Base-by-base conservation (phyloP, 2,329 filamentous ascomycete genomes). In the Blastomyces gilchristii region DNA sequence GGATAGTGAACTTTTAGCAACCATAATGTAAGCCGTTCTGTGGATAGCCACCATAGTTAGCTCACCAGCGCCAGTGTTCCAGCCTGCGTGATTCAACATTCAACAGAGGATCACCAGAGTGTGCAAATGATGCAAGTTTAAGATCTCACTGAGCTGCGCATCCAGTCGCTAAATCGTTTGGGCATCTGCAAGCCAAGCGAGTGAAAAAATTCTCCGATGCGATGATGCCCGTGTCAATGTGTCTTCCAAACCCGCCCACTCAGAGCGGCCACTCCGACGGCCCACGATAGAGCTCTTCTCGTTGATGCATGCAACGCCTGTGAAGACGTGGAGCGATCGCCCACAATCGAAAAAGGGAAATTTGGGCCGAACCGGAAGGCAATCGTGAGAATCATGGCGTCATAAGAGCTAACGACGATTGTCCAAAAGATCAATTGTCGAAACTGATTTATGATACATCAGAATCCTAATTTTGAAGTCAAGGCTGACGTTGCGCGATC, bases 391-490 rank as follows among this genome's bases (percentile, higher is more conserved):
- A 28, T 34, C 16, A 28, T 28, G 28, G 28, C 16, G n/a, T 53
- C 50, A 31, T 16, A 53, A 34, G 50, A 9, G 9, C 12, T 53
- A 34, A 31, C 50, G 25, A 53, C 25, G 25, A 12, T 34, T 53
- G 25, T 14, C 50, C 34, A 31, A 31, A 31, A 3, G 50, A 53
- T 28, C 45, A 53, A 31, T 25, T 3, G 50, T 53, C 9, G 28
- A 28, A 53, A 31, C 25, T 16, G 12, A 58, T 58, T 43, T 58
- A 39, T 58, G 34, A 58, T 25, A 58, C 54, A 25, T 58, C 54
- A 58, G 34, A 58, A 22, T 39, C 34, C 39, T 41, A n/a, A 41
- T 41, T 58, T 57, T 39, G 31, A 14, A 41, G 39, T n/a, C 41
- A 25, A n/a, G 37, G 37, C 54, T 22, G 31, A 25, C n/a, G 7